phyloP scores from a whole-genome alignment of 2,329 filamentous ascomycete genomes.

The Aspergillus felis region DNA sequence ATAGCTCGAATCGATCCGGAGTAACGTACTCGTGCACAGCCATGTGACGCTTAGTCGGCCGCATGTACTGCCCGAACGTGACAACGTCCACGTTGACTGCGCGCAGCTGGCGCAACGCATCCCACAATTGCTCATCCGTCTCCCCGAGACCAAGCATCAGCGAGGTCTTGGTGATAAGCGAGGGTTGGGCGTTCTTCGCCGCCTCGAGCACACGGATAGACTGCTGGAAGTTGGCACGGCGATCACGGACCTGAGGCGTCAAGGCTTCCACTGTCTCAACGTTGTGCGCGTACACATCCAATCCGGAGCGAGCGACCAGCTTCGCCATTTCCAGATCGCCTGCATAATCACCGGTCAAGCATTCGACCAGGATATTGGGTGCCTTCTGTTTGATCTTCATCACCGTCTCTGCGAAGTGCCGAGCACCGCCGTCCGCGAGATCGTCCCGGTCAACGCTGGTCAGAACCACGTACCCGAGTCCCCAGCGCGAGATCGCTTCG shows the following conservation, averaged over 20 bases:
- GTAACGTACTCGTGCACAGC: slow-evolving; percentile 94
- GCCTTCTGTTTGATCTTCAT: slow-evolving; percentile 83
- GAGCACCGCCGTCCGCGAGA: slow-evolving; percentile 78
- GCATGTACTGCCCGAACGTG: slow-evolving; percentile 99
- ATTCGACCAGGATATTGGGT: slow-evolving; percentile 44
- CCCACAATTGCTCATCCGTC: slow-evolving; percentile 79
- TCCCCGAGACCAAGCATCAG: slow-evolving; percentile 96
- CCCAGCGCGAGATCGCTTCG: slow-evolving; percentile 88
- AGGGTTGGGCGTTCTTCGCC: slow-evolving; percentile 71
- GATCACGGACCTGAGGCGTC: slow-evolving; percentile 84
- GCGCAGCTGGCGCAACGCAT: slow-evolving; percentile 74
- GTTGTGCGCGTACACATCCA: slow-evolving; percentile 97
- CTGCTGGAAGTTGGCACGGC: slow-evolving; percentile 83
- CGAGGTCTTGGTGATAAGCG: slow-evolving; percentile 95
- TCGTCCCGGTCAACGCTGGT: slow-evolving; percentile 95
- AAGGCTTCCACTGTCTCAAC: slow-evolving; percentile 90
- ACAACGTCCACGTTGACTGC: slow-evolving; percentile 84
- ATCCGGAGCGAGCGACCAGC: slow-evolving; percentile 76
- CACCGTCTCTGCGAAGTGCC: slow-evolving; percentile 91
- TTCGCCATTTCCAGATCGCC: slow-evolving; percentile 85
- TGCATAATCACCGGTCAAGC: slow-evolving; percentile 70
- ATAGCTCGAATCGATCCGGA: slow-evolving; percentile 84
- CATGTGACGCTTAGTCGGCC: slow-evolving; percentile 95
- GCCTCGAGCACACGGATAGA: slow-evolving; percentile 74
- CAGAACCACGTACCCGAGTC: slow-evolving; percentile 90